phyloP scores from a whole-genome alignment of 306 rosid species.

The Psophocarpus tetragonolobus region DNA sequence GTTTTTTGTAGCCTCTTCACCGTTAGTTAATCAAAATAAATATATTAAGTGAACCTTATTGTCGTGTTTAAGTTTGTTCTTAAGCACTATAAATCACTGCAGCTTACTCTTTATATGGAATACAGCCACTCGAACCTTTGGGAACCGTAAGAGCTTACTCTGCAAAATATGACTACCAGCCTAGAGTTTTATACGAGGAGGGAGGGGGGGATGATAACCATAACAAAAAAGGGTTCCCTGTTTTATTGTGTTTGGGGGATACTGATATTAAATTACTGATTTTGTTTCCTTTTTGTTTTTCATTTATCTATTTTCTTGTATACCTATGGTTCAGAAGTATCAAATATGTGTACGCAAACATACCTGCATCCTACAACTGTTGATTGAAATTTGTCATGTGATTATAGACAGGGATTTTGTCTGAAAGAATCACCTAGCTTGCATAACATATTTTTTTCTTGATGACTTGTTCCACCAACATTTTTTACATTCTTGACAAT shows the following conservation, averaged over 20 bases:
- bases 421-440: not conserved
- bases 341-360: not conserved
- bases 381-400: constrained; percentile 18
- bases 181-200: not conserved
- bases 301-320: not conserved
- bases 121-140: not conserved
- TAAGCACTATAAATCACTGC: not conserved
- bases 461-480: constrained; percentile 21
- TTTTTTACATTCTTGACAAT: constrained; percentile 26
- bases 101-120: not conserved
- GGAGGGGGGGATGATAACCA: not conserved
- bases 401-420: not conserved
- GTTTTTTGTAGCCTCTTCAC: too few relatives aligned
- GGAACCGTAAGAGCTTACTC: constrained; percentile 13
- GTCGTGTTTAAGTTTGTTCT: not conserved
- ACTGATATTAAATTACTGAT: constrained; percentile 8
- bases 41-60: not conserved
- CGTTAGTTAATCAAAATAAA: not conserved
- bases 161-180: not conserved
- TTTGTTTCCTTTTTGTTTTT: not conserved
- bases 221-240: too few relatives aligned
- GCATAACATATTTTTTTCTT: not conserved
- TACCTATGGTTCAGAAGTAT: not conserved
- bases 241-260: too few relatives aligned
- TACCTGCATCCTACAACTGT: not conserved